Conservation (phyloP, 306 rosid species). For the Pueraria montana region DNA sequence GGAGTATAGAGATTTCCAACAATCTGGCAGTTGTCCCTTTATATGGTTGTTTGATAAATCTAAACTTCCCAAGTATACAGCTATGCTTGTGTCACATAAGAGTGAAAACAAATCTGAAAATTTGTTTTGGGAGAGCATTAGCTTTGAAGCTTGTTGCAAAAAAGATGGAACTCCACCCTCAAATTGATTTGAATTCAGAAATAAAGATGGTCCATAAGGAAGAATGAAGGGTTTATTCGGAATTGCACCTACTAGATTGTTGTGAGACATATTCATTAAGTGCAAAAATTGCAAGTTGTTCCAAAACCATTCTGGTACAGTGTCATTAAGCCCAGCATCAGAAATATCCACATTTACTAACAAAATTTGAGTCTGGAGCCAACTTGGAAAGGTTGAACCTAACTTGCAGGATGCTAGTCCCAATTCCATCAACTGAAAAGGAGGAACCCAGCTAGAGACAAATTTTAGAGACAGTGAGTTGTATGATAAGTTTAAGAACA, state of each 20-base stretch:
- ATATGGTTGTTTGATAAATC: slow-evolving; percentile 20
- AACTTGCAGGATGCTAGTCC: neutral
- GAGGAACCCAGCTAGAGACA: slow-evolving; percentile 3
- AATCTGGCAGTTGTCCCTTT: neutral
- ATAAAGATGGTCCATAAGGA: neutral
- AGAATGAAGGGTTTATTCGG: neutral
- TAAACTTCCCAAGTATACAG: neutral
- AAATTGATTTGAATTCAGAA: neutral
- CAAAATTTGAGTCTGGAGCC: neutral
- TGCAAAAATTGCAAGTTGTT: neutral
- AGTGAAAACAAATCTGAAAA: neutral
- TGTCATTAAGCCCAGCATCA: neutral
- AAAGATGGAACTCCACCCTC: neutral
- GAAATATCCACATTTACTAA: neutral
- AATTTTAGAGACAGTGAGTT: neutral
- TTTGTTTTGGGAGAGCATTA: neutral
- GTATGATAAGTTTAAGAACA: neutral
- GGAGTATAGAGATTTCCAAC: neutral
- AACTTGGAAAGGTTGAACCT: neutral
- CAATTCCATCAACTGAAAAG: neutral
- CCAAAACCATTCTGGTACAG: slow-evolving; percentile 13
- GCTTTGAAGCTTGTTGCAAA: neutral
- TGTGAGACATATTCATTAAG: neutral
- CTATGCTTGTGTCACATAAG: neutral
- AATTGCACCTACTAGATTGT: neutral